Base-by-base conservation (phyloP, 2,329 filamentous ascomycete species). In the Fusarium nodosum region DNA sequence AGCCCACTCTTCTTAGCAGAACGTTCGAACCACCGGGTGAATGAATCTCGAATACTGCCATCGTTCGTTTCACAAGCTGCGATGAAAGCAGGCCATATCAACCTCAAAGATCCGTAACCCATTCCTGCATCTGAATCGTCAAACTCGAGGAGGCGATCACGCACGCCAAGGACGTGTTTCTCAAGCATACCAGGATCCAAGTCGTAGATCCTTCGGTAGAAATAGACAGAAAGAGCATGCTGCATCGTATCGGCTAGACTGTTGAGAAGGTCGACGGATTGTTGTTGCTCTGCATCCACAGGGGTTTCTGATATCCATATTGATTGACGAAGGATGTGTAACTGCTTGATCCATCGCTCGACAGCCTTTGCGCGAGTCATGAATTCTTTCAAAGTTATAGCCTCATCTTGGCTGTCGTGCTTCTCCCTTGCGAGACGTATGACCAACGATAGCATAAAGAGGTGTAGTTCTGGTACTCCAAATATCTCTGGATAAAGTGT, bases 401-500 rank as follows among this genome's bases (percentile, higher is more conserved):
- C 5, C 13, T 56, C 39, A 3, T 57, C 45, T 2, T 65, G 44
- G 4, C 13, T 41, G 1, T 56, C 41, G 2, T 56, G 39, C 2
- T 71, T 71, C 22, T 61, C 68, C 28, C 68, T 26, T 0, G 53
- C 53, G 5, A 71, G 60, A 4, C 68, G 54, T 2, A 71, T 71
- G 12, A 69, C 62, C 0, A 71, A 18, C 0, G 68, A 71, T 1
- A 71, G 31, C 68, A 71, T 68, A 6, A 69, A 65, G 0, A 71
- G 30, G 5, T 71, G 57, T 0, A 71, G 44, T 15, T 71, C 68
- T 6, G 68, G 64, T 1, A 71, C 56, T 0, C 68, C 68, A 18
- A 71, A 71, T 7, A 71, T 71, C 16, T 71, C 68, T 0, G 68
- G 68, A 13, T 71, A 71, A 0, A 71, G 50, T 0, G 68, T 71